A percentile compares a stretch with the other conserved stretches of the same genome.
Conservation (phyloP, 257 asterid genomes). For the Echites panduratus region DNA sequence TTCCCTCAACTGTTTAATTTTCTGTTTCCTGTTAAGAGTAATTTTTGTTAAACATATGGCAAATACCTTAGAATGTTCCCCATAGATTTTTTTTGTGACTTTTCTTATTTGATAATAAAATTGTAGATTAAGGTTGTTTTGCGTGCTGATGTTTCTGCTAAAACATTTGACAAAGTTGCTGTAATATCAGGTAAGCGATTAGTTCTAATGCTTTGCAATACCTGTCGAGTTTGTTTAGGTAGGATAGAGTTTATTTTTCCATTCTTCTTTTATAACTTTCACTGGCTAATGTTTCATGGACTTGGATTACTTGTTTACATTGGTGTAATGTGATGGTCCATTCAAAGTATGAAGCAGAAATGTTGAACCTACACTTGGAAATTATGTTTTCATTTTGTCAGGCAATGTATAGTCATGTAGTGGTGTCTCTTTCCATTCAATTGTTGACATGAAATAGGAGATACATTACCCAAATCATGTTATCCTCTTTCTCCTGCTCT, state of each 20-base stretch:
- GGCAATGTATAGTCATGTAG: neutral
- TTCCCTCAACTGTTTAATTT: neutral
- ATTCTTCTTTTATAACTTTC: neutral
- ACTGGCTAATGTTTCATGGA: neutral
- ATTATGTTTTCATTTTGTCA: neutral
- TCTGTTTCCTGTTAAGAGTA: neutral
- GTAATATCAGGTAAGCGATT: slow-evolving; percentile 68
- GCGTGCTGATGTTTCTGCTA: slow-evolving; percentile 82
- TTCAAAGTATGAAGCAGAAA: neutral
- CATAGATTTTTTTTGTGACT: neutral
- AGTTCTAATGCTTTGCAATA: too few species aligned
- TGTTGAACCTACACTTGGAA: neutral
- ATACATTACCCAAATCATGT: too few species aligned
- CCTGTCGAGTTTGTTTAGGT: too few species aligned
- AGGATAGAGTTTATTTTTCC: neutral
- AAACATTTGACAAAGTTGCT: slow-evolving; percentile 78
- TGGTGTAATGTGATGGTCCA: neutral
- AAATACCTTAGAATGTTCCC: neutral
- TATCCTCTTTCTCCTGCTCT: neutral
- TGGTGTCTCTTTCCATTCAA: too few species aligned
- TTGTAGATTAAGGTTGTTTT: slow-evolving; percentile 85
- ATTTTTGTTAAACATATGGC: neutral
- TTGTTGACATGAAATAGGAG: too few species aligned
- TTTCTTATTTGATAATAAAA: neutral
- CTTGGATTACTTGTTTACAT: neutral